Percentiles rank a stretch among this genome's conserved stretches.
Evolutionary conservation across 768 basidiomycete genomes (phyloP).

Genomic region (Leucocoprinus sp.): DNA sequence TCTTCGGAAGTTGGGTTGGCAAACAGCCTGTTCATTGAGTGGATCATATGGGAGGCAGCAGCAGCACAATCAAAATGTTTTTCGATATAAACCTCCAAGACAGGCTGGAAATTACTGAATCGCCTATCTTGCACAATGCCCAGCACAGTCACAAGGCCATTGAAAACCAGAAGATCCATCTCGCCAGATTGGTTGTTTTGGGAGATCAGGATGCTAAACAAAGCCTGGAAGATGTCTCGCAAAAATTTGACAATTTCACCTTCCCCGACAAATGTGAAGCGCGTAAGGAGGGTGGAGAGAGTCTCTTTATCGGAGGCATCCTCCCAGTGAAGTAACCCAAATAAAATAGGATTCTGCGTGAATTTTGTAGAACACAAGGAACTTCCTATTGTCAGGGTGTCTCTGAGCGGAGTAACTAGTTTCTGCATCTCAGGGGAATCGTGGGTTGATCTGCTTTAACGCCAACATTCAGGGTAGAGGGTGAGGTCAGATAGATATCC

Average conservation of each 20-base stretch:
- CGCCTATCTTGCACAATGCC: constrained; percentile 90
- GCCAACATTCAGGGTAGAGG: constrained; percentile 48
- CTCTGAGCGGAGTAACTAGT: constrained; percentile 61
- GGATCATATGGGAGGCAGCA: constrained; percentile 79
- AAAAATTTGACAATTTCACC: constrained; percentile 93
- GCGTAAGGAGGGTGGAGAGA: constrained; percentile 63
- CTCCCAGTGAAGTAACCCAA: constrained; percentile 79
- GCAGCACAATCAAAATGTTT: constrained; percentile 76
- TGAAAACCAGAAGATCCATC: constrained; percentile 82
- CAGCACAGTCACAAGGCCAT: constrained; percentile 83
- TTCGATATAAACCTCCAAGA: constrained; percentile 89
- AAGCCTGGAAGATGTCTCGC: constrained; percentile 83
- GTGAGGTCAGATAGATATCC: constrained; percentile 64
- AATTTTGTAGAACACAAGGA: constrained; percentile 89
- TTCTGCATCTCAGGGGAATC: constrained; percentile 56
- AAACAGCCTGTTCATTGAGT: constrained; percentile 80
- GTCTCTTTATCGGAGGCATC: constrained; percentile 51
- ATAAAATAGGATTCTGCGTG: constrained; percentile 83
- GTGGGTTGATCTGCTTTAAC: constrained; percentile 53
- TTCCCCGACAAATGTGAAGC: constrained; percentile 90
- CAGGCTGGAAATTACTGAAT: constrained; percentile 92
- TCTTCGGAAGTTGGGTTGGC: constrained; percentile 63
- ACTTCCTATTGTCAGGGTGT: constrained; percentile 74
- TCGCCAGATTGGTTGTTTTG: constrained; percentile 64
- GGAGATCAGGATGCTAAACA: constrained; percentile 84